These are phyloP conservation scores for Cucurbitaria berberidis DNA, from an alignment of 2,329 filamentous ascomycete species.

Conservation along the genomic window DNA sequence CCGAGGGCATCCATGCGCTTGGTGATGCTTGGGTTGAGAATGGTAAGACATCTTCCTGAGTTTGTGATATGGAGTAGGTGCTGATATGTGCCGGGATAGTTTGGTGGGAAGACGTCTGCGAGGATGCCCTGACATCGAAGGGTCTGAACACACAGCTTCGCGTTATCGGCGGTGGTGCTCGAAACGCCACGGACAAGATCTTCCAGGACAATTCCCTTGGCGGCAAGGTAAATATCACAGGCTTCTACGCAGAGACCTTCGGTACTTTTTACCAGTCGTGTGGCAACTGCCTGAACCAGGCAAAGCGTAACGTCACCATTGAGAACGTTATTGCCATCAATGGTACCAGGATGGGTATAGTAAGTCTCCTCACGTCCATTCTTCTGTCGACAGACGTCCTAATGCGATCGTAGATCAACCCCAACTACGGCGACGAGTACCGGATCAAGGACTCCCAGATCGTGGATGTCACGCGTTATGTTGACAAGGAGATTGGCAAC, in stretches of 20 bases:
- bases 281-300: constrained; percentile 35
- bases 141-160: constrained; percentile 35
- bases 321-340: constrained; percentile 33
- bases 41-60: constrained; percentile 3
- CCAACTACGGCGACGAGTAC: constrained; percentile 34
- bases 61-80: not conserved
- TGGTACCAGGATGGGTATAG: constrained; percentile 35
- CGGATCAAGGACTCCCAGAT: constrained; percentile 32
- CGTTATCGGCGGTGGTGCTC: constrained; percentile 34
- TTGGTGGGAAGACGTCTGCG: constrained; percentile 38
- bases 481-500: constrained; percentile 36
- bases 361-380: not conserved
- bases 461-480: constrained; percentile 24
- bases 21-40: constrained; percentile 39
- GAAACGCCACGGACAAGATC: constrained; percentile 34
- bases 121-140: constrained; percentile 32
- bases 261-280: constrained; percentile 36
- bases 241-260: constrained; percentile 33
- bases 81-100: constrained; percentile 17
- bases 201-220: constrained; percentile 24
- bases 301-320: constrained; percentile 36
- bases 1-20: constrained; percentile 32
- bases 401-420: constrained; percentile 16
- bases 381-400: not conserved
- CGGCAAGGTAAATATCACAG: constrained; percentile 12